Conservation (phyloP, 176 grass and related monocot genomes). For the Cenchrus americanus region DNA sequence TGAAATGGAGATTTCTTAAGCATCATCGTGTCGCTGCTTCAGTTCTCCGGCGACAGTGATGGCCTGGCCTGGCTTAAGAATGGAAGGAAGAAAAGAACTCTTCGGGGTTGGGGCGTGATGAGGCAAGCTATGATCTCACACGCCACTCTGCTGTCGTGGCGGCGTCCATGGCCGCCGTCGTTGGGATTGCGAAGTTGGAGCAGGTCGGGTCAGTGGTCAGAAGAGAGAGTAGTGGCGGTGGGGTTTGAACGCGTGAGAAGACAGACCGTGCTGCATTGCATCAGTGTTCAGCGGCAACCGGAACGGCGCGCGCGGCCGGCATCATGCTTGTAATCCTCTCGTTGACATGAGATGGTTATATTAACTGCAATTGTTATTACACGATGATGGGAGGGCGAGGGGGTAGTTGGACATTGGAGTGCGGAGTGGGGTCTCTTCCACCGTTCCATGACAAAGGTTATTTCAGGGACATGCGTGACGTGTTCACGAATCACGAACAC, state of each 20-base stretch:
- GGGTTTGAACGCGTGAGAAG: too few species aligned
- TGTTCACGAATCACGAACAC: neutral
- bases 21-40: neutral
- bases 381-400: too few species aligned
- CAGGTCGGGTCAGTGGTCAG: neutral
- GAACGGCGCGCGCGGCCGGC: too few species aligned
- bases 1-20: neutral
- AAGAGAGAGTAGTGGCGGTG: neutral
- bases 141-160: neutral
- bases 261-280: too few species aligned
- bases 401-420: too few species aligned
- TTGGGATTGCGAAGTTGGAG: neutral
- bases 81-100: constrained; percentile 2
- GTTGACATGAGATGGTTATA: too few species aligned
- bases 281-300: too few species aligned
- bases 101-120: neutral
- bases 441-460: neutral
- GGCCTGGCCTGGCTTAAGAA: neutral
- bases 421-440: too few species aligned
- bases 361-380: too few species aligned
- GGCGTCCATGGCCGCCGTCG: neutral
- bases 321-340: too few species aligned
- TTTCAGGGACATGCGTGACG: neutral
- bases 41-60: constrained; percentile 1
- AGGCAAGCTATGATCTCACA: constrained; percentile 42